Conservation (phyloP, 352 stramenopile genomes). For the Phytophthora tubulina region DNA sequence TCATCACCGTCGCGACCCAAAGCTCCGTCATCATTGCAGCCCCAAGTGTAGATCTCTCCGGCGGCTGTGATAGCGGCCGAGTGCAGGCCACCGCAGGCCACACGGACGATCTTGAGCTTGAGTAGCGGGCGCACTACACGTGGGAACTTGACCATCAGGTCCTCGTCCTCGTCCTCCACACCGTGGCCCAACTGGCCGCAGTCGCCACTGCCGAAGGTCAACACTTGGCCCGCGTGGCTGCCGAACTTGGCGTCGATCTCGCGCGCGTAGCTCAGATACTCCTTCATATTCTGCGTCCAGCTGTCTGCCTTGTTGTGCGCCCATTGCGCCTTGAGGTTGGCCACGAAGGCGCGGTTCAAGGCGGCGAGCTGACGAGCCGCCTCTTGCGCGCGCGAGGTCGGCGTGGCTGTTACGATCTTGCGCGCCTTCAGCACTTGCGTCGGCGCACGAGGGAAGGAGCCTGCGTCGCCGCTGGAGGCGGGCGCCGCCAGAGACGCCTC, state of each 20-base stretch:
- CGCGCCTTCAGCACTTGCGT: slow-evolving; percentile 62
- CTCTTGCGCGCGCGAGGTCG: slow-evolving; percentile 47
- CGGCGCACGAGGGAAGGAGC: slow-evolving; percentile 50
- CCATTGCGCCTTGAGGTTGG: slow-evolving; percentile 71
- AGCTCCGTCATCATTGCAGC: slow-evolving; percentile 92
- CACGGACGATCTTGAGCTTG: slow-evolving; percentile 62
- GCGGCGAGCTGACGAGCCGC: slow-evolving; percentile 64
- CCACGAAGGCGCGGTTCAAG: slow-evolving; percentile 77
- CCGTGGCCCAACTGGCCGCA: slow-evolving; percentile 93
- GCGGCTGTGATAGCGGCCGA: slow-evolving; percentile 86
- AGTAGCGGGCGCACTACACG: slow-evolving; percentile 55
- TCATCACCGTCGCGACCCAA: slow-evolving; percentile 89
- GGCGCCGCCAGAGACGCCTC: slow-evolving; percentile 43
- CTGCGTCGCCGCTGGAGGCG: background rate
- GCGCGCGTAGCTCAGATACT: slow-evolving; percentile 80
- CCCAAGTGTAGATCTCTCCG: slow-evolving; percentile 96
- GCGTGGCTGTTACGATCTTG: slow-evolving; percentile 45
- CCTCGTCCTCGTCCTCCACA: slow-evolving; percentile 73
- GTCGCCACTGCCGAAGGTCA: slow-evolving; percentile 94
- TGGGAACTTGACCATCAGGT: slow-evolving; percentile 85
- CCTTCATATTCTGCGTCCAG: slow-evolving; percentile 83
- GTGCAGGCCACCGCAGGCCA: slow-evolving; percentile 94
- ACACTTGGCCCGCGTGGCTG: slow-evolving; percentile 47
- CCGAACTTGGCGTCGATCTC: slow-evolving; percentile 73
- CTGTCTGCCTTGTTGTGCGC: slow-evolving; percentile 66